Conservation (phyloP, 345 rosid genomes). For the Linum trigynum region DNA sequence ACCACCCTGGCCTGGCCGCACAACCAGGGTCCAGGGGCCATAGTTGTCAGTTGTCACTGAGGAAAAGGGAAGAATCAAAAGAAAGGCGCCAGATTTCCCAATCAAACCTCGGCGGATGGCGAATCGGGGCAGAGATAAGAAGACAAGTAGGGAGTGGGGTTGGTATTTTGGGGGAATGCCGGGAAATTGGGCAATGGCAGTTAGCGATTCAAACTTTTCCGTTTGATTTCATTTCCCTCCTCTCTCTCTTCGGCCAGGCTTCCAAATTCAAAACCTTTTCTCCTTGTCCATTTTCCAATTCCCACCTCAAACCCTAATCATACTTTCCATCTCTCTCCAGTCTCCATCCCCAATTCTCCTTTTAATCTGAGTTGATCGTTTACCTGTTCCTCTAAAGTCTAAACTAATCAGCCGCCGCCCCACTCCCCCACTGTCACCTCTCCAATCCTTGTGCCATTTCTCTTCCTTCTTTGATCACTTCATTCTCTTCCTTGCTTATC, state of each 20-base stretch:
- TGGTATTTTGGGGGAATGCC: background rate
- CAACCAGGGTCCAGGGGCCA: too few relatives aligned
- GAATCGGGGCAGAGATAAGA: too few relatives aligned
- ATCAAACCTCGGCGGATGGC: background rate
- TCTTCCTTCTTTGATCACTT: background rate
- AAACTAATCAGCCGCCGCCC: background rate
- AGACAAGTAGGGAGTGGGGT: background rate
- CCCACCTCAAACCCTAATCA: background rate
- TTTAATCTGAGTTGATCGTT: background rate
- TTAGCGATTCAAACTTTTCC: background rate
- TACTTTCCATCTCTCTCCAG: background rate
- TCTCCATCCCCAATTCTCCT: too few relatives aligned
- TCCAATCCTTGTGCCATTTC: too few relatives aligned
- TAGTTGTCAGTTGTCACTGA: too few relatives aligned
- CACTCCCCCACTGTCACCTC: background rate
- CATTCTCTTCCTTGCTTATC: too few relatives aligned
- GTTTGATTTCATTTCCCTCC: background rate
- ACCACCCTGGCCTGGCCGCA: too few relatives aligned
- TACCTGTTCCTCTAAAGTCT: background rate
- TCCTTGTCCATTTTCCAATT: background rate
- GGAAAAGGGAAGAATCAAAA: background rate
- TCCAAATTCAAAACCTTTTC: background rate
- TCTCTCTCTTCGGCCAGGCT: background rate
- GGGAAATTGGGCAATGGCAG: background rate
- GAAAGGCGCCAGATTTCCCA: background rate